Percentiles rank a stretch among this genome's conserved stretches.
Evolutionary conservation across 805 yeast genomes (phyloP).

Genomic region (Scheffersomyces coipomensis): DNA sequence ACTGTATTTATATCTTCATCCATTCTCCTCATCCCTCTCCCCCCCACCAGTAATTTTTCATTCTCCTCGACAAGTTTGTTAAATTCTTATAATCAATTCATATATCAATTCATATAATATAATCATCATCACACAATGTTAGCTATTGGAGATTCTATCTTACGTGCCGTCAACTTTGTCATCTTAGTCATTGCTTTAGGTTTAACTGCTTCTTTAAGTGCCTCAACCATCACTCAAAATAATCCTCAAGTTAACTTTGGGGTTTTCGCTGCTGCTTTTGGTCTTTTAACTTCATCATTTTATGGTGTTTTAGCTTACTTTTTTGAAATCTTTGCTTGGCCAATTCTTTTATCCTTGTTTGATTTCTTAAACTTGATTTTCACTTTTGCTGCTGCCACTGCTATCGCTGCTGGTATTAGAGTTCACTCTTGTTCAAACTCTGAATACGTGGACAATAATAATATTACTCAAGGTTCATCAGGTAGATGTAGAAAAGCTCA

Average conservation of each 20-base stretch:
- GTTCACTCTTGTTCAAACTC: constrained; percentile 81
- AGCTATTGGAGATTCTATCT: constrained; percentile 70
- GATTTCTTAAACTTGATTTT: constrained; percentile 90
- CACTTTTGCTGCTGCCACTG: constrained; percentile 93
- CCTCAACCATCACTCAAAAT: constrained; percentile 49
- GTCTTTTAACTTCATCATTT: constrained; percentile 73
- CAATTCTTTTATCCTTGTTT: constrained; percentile 66
- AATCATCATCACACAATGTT: constrained; percentile 37
- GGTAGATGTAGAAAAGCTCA: constrained; percentile 96
- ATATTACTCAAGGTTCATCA: constrained; percentile 68
- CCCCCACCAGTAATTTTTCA: too few relatives aligned
- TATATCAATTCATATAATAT: not conserved
- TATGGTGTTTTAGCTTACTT: constrained; percentile 80
- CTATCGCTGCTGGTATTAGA: constrained; percentile 87
- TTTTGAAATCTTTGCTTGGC: constrained; percentile 81
- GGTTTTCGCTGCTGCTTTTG: constrained; percentile 86
- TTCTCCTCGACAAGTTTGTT: too few relatives aligned
- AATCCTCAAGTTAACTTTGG: constrained; percentile 86
- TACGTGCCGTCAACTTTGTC: constrained; percentile 73
- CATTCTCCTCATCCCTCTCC: too few relatives aligned
- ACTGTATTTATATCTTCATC: too few relatives aligned
- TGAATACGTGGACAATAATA: constrained; percentile 61
- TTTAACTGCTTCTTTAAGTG: constrained; percentile 83
- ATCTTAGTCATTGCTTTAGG: constrained; percentile 81
- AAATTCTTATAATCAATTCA: too few relatives aligned